Percentiles rank a stretch among this genome's conserved stretches.
Conservation (phyloP, 2,329 filamentous ascomycete genomes). For the Triangularia verruculosa region DNA sequence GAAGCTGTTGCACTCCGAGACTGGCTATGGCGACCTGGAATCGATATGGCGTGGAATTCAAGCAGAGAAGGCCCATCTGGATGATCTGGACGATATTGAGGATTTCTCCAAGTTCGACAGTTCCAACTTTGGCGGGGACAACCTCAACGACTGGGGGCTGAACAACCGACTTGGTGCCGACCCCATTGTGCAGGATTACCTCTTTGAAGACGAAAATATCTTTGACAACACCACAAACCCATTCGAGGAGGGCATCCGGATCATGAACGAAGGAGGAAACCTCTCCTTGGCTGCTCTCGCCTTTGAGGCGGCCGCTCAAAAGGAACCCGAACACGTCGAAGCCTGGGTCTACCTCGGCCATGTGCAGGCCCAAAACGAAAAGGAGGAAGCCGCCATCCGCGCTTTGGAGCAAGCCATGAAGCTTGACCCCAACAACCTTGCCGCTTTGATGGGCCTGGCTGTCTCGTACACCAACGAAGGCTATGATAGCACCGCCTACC, state of each 20-base stretch:
- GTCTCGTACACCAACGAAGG: constrained; percentile 99
- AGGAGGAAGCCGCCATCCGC: constrained; percentile 92
- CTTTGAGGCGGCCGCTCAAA: constrained; percentile 93
- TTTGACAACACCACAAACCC: constrained; percentile 75
- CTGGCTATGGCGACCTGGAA: constrained; percentile 83
- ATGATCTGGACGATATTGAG: constrained; percentile 65
- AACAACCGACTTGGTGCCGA: constrained; percentile 60
- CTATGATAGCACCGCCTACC: constrained; percentile 94
- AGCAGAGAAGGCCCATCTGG: constrained; percentile 68
- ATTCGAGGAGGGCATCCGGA: constrained; percentile 88
- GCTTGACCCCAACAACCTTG: constrained; percentile 79
- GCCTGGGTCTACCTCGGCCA: constrained; percentile 92
- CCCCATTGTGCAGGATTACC: constrained; percentile 80
- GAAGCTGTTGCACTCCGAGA: constrained; percentile 62
- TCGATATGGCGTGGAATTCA: constrained; percentile 82
- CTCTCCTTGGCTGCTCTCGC: constrained; percentile 88
- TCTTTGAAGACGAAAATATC: constrained; percentile 92
- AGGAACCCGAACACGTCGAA: constrained; percentile 80
- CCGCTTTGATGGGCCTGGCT: constrained; percentile 89
- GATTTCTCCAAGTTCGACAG: constrained; percentile 70
- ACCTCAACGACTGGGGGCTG: constrained; percentile 67
- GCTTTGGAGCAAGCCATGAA: constrained; percentile 89
- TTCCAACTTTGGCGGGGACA: constrained; percentile 25
- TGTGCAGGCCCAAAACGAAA: constrained; percentile 96
- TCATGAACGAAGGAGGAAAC: constrained; percentile 91